Base-by-base conservation (phyloP, 2,329 filamentous ascomycete species). In the Alternaria sp. region DNA sequence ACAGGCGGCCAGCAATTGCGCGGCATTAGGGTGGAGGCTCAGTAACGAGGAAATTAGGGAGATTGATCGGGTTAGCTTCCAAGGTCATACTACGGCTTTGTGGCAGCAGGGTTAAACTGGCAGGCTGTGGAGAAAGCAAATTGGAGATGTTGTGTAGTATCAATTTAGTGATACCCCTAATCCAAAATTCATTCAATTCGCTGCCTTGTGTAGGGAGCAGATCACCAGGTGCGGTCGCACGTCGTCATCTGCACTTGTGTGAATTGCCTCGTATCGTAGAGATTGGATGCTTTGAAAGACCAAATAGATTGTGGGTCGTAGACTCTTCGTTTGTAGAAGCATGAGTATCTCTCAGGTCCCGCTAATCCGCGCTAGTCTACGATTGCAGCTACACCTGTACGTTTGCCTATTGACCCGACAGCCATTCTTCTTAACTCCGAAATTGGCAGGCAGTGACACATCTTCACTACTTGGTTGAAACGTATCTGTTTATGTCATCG, bases 91-190 rank as follows among this genome's bases (percentile, higher is more conserved):
- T 27, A 80, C 76, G 10, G 60, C 65, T 5, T 46, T 82, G 25
- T 80, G 81, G 75, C 82, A 84, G 65, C 80, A 83, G 68, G 81
- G 80, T 16, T 82, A 65, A 63, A 14, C 10, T 9, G 22, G n/a
- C 3, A 18, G 9, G 4, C 8, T 40, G 38, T 20, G 0, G 9
- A n/a, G n/a, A 10, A 40, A 40, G 8, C 3, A 3, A 40, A 18
- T n/a, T 20, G n/a, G n/a, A 38, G n/a, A 38, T 18, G 16, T 16
- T n/a, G 3, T 38, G 36, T 38, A 38, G 36, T 6, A n/a, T n/a
- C 11, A 11, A 41, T 41, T 41, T 20, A n/a, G 5, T 41, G 38
- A 6, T 41, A 41, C 9, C 18, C 20, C 8, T 41, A 20, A n/a
- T 20, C 1, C 38, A 20, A 12, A 30, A 11, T 11, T 11, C 4